A percentile compares a stretch with the other conserved stretches of the same genome.
Evolutionary conservation across 208 protist genomes (phyloP).

Genomic region (Leishmania mexicana): DNA sequence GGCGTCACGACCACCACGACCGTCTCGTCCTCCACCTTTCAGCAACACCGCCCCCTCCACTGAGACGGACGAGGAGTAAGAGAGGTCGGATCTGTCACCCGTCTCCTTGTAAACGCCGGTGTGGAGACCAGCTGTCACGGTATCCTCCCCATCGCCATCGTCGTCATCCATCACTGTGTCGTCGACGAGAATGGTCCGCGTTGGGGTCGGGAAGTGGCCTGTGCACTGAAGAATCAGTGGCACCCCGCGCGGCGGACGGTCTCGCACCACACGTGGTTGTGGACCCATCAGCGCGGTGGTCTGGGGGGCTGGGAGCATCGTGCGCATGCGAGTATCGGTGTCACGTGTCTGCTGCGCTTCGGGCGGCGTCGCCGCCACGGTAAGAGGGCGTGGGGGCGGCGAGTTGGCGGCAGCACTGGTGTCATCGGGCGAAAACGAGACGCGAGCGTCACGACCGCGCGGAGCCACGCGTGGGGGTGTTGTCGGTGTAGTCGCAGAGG

Average conservation of each 20-base stretch:
- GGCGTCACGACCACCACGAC: not conserved
- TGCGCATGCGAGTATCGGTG: not conserved
- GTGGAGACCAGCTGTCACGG: constrained; percentile 29
- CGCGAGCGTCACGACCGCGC: not conserved
- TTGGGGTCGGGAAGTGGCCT: constrained; percentile 25
- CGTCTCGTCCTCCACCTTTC: not conserved
- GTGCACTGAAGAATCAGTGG: constrained; percentile 34
- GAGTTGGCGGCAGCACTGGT: not conserved
- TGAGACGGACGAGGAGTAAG: constrained; percentile 4
- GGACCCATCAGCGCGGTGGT: not conserved
- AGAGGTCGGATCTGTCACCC: constrained; percentile 8
- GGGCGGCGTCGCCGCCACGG: not conserved
- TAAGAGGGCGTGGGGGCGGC: not conserved
- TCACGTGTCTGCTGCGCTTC: not conserved
- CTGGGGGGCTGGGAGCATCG: not conserved
- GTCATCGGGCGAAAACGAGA: not conserved
- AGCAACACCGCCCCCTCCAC: not conserved
- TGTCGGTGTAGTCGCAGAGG: not conserved
- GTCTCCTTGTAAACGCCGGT: constrained; percentile 25
- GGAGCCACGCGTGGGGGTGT: not conserved
- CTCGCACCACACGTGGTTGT: constrained; percentile 20
- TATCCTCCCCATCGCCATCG: constrained; percentile 9
- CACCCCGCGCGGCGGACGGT: constrained; percentile 20
- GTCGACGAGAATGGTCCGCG: constrained; percentile 14
- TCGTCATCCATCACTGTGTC: not conserved